These are phyloP conservation scores for Penicillium oxalicum DNA, from an alignment of 2,329 filamentous ascomycete species.

Conservation along the genomic window DNA sequence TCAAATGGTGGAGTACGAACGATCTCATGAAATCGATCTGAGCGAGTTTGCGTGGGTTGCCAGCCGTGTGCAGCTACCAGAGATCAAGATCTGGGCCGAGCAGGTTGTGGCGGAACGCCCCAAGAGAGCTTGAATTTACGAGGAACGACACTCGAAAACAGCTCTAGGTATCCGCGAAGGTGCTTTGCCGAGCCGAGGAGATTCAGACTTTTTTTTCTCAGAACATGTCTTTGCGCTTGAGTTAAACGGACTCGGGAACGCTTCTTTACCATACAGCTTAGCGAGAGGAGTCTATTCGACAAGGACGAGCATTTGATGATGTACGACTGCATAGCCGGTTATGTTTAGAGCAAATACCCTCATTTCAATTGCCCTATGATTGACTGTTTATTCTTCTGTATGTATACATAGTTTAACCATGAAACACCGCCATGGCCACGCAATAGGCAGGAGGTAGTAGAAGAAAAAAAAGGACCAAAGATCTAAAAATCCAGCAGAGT, in stretches of 20 bases:
- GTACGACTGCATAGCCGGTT: constrained; percentile 9
- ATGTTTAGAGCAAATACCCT: constrained; percentile 6
- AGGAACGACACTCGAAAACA: not conserved
- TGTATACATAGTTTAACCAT: not conserved
- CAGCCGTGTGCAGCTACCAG: constrained; percentile 63
- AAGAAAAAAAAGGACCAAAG: not conserved
- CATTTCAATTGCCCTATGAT: not conserved
- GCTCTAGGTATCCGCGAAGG: not conserved
- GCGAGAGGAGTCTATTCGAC: constrained; percentile 7
- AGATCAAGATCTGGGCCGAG: constrained; percentile 73
- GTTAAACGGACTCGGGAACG: not conserved
- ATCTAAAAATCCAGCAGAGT: too few relatives aligned
- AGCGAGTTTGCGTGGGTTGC: constrained; percentile 82
- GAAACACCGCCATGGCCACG: not conserved
- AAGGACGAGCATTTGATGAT: constrained; percentile 12
- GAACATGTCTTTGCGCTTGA: not conserved
- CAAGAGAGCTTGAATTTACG: constrained; percentile 41
- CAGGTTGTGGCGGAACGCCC: constrained; percentile 68
- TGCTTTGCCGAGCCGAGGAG: constrained; percentile 3
- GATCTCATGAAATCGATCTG: constrained; percentile 64
- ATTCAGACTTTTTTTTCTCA: constrained; percentile 7
- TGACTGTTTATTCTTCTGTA: not conserved
- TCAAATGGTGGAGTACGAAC: constrained; percentile 97
- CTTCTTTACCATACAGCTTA: constrained; percentile 14
- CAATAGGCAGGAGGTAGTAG: not conserved